phyloP scores from a whole-genome alignment of 805 yeast genomes.

The Yarrowia sp. region DNA sequence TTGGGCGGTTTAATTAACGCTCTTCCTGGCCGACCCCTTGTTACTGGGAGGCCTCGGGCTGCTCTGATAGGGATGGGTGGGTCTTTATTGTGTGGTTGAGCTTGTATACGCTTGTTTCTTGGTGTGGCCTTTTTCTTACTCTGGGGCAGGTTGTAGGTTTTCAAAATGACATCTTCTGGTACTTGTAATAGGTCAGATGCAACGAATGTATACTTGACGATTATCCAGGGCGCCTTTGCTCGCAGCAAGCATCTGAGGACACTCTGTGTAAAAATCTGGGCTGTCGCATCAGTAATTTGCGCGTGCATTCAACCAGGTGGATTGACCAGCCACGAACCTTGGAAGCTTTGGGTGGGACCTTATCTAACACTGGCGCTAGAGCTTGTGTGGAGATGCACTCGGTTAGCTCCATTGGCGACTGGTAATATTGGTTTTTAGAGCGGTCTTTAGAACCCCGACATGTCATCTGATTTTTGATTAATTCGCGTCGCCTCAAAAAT shows the following conservation, averaged over 20 bases:
- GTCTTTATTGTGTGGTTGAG: not conserved
- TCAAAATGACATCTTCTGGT: not conserved
- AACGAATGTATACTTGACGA: not conserved
- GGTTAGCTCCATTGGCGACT: too few relatives aligned
- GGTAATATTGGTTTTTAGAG: too few relatives aligned
- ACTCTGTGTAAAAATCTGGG: not conserved
- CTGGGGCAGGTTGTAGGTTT: too few relatives aligned
- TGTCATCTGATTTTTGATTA: slow-evolving; percentile 8
- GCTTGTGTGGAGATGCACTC: not conserved
- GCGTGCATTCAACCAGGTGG: not conserved
- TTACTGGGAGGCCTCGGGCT: not conserved
- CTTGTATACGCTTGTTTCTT: not conserved
- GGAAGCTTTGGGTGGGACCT: slow-evolving; percentile 17
- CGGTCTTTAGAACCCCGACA: too few relatives aligned
- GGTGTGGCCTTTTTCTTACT: not conserved
- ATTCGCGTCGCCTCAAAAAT: not conserved
- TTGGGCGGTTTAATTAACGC: not conserved
- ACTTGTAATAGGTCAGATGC: slow-evolving; percentile 5
- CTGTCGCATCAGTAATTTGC: slow-evolving; percentile 12
- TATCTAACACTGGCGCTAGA: not conserved
- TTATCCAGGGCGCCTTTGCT: not conserved
- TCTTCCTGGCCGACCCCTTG: not conserved
- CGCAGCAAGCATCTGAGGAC: not conserved
- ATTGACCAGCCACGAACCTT: slow-evolving; percentile 30
- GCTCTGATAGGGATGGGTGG: too few relatives aligned